Evolutionary conservation across 208 protist species (phyloP).

Genomic region (Herpetomonas muscarum): DNA sequence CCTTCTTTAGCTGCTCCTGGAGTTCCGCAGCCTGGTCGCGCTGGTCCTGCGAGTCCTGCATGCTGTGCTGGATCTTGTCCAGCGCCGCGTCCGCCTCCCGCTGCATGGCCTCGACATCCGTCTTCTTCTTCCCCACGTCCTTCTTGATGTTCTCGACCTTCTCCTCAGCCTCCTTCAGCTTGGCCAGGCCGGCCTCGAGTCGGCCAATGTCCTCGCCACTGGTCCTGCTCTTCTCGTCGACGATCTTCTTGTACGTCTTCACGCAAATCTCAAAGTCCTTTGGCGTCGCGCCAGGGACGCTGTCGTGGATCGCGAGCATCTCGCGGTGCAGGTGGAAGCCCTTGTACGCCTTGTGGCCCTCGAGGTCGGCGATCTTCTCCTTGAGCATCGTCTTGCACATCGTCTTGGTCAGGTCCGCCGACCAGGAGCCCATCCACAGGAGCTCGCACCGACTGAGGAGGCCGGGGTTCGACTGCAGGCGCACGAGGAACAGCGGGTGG

Average conservation of each 20-base stretch:
- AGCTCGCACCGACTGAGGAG: conserved; percentile 92
- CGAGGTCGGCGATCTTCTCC: conserved; percentile 65
- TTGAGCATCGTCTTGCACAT: conserved; percentile 83
- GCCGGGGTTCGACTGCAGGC: conserved; percentile 94
- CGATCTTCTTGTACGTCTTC: conserved; percentile 75
- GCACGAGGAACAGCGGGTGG: conserved; percentile 82
- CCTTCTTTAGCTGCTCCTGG: conserved; percentile 79
- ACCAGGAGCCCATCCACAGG: conserved; percentile 94
- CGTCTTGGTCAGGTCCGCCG: conserved; percentile 66
- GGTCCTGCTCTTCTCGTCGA: conserved; percentile 67
- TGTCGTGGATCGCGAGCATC: conserved; percentile 82
- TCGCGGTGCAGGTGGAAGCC: conserved; percentile 81
- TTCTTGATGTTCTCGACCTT: conserved; percentile 89
- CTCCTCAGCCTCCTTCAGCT: conserved; percentile 92
- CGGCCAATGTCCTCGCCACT: conserved; percentile 73
- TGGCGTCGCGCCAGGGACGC: conserved; percentile 61
- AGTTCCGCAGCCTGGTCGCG: conserved; percentile 87
- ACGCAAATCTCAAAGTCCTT: conserved; percentile 84
- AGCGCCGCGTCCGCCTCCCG: conserved; percentile 92
- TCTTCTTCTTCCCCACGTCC: conserved; percentile 87
- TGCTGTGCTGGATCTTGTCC: conserved; percentile 92
- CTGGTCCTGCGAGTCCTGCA: conserved; percentile 93
- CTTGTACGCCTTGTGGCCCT: conserved; percentile 57
- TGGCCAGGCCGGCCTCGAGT: conserved; percentile 88
- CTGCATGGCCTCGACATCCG: conserved; percentile 91